Base-by-base conservation (phyloP, 176 grass and related monocot species). In the Paspalum vaginatum region DNA sequence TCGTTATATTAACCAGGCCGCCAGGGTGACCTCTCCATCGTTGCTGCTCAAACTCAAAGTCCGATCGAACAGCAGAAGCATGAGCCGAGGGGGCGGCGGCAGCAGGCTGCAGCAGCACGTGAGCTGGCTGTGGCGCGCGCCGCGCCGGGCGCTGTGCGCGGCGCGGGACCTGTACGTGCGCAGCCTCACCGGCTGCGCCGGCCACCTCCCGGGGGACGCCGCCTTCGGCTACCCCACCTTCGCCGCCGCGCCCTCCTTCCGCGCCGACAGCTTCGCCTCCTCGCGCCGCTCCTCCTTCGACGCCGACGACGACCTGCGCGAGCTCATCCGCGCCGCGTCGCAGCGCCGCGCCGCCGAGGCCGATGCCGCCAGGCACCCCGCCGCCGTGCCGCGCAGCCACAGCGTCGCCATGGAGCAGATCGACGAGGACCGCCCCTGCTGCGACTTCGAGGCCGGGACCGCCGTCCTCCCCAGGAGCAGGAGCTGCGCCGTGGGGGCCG, bases 401-500 rank as follows among this genome's bases (percentile, higher is more conserved):
- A 97, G 91, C 70, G 91, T 84, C 4, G 89, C 85, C 27, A 89
- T 91, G 68, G 85, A 72, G 11, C 53, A 90, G 61, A 97, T 97
- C 79, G 91, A 97, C 50, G 94, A 97, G 89, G 91, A 97, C 50
- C 27, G 38, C 17, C 85, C 89, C 0, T 87, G 79, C 25, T 85
- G 61, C 24, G 52, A 38, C 22, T 83, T 59, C 20, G 26, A 83
- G 16, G 72, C 56, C 44, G 82, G 43, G 1, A 15, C 81, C 77
- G 16, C 56, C 63, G 41, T 77, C 38, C 83, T 91, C 8, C 46
- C 61, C 2, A 80, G 89, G 82, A 92, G 89, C 76, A 47, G 15
- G 21, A 94, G 87, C 86, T 91, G 46, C 71, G 48, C 68, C 50
- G 68, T 25, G 15, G 18, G 46, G 21, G 71, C 25, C 2, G 32